A percentile compares a stretch with the other conserved stretches of the same genome.
Evolutionary conservation across 768 basidiomycete species (phyloP).

Genomic region (Leccinum uliginosum): DNA sequence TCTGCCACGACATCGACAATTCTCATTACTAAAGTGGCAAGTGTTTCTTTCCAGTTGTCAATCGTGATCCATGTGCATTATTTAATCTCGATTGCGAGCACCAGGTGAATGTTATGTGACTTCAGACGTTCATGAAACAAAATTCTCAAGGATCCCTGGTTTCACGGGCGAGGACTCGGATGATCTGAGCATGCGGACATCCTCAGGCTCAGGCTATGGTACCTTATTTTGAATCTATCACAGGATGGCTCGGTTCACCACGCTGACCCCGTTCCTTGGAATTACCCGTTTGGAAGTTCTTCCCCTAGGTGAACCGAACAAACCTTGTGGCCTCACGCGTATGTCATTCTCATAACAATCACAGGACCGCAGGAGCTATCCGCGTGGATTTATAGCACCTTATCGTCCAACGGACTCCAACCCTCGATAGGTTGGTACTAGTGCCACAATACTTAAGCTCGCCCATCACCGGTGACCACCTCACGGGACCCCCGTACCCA

Average conservation of each 20-base stretch:
- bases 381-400: background rate
- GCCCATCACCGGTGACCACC: background rate
- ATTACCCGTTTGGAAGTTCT: background rate
- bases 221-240: background rate
- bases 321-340: background rate
- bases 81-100: background rate
- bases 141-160: background rate
- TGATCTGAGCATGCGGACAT: background rate
- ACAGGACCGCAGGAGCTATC: background rate
- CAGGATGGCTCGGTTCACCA: background rate
- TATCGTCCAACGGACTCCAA: background rate
- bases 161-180: background rate
- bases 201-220: no score
- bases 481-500: background rate
- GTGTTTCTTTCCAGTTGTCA: background rate
- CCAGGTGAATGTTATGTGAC: no score
- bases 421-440: background rate
- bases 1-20: background rate
- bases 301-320: background rate
- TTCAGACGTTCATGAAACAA: background rate
- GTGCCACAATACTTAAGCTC: slow-evolving; percentile 1
- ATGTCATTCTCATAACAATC: background rate
- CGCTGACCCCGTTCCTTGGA: background rate
- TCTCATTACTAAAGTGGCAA: background rate
- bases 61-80: background rate